Evolutionary conservation across 805 yeast species (phyloP).

Genomic region (Zygosaccharomyces kombuchaensis): DNA sequence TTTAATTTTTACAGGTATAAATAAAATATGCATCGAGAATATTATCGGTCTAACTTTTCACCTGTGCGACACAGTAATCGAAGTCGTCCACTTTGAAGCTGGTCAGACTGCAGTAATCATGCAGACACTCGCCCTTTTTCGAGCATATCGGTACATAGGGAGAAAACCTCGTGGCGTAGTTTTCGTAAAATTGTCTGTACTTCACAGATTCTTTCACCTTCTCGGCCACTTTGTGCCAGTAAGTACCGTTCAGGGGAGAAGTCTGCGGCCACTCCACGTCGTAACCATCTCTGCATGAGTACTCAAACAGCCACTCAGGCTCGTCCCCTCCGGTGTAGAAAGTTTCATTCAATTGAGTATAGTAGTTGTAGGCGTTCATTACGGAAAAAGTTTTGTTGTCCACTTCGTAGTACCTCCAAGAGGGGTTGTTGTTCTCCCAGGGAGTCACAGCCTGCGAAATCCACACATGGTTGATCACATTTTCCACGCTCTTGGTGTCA

Average conservation of each 20-base stretch:
- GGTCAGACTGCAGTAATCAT: constrained; percentile 41
- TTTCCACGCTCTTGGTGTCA: constrained; percentile 39
- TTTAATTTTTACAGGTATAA: no score
- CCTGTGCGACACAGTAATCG: constrained; percentile 23
- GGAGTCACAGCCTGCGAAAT: constrained; percentile 66
- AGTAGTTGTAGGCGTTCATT: constrained; percentile 56
- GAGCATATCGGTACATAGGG: constrained; percentile 51
- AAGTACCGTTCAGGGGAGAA: constrained; percentile 62
- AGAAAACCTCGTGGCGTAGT: constrained; percentile 49
- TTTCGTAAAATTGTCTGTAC: constrained; percentile 47
- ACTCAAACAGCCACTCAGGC: constrained; percentile 60
- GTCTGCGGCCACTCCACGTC: constrained; percentile 51
- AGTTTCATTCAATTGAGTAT: constrained; percentile 55
- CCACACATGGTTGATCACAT: constrained; percentile 56
- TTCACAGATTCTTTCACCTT: constrained; percentile 41
- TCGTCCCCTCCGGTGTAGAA: constrained; percentile 50
- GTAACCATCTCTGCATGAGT: constrained; percentile 59
- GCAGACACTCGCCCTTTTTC: constrained; percentile 32
- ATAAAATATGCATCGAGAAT: background rate
- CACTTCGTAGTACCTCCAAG: constrained; percentile 69
- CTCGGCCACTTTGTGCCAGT: constrained; percentile 57
- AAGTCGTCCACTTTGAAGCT: constrained; percentile 37
- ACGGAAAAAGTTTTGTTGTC: constrained; percentile 57
- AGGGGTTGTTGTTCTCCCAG: constrained; percentile 54
- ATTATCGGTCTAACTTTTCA: constrained; percentile 1